Conservation (phyloP, 257 asterid genomes). For the Capsicum pubescens region DNA sequence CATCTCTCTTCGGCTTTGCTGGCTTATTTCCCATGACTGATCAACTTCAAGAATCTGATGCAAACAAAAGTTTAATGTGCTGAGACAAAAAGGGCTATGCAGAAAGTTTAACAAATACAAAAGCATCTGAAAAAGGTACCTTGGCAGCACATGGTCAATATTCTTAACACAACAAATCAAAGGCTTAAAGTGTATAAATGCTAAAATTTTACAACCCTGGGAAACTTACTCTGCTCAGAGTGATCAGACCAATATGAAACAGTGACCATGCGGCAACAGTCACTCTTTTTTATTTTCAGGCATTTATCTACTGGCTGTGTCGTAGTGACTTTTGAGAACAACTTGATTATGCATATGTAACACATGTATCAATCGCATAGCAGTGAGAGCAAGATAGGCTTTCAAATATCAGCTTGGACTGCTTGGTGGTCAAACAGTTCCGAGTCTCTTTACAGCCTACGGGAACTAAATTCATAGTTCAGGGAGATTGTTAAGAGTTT, state of each 20-base stretch:
- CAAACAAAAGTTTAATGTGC: neutral
- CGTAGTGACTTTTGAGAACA: neutral
- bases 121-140: neutral
- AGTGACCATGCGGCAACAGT: neutral
- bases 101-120: neutral
- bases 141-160: neutral
- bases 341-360: neutral
- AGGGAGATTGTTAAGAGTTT: neutral
- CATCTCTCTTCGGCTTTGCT: slow-evolving; percentile 62
- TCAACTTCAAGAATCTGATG: slow-evolving; percentile 18
- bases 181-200: neutral
- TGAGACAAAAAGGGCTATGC: neutral
- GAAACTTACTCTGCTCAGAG: neutral
- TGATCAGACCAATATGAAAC: neutral
- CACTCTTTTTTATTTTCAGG: neutral
- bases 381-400: neutral
- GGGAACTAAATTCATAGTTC: neutral
- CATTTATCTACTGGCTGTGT: neutral
- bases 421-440: neutral
- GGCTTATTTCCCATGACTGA: slow-evolving; percentile 75
- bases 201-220: neutral
- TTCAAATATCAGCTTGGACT: slow-evolving; percentile 1
- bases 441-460: neutral
- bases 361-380: no score
- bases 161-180: neutral